Conservation (phyloP, 1,284 basidiomycete species). For the Pascua sp. region DNA sequence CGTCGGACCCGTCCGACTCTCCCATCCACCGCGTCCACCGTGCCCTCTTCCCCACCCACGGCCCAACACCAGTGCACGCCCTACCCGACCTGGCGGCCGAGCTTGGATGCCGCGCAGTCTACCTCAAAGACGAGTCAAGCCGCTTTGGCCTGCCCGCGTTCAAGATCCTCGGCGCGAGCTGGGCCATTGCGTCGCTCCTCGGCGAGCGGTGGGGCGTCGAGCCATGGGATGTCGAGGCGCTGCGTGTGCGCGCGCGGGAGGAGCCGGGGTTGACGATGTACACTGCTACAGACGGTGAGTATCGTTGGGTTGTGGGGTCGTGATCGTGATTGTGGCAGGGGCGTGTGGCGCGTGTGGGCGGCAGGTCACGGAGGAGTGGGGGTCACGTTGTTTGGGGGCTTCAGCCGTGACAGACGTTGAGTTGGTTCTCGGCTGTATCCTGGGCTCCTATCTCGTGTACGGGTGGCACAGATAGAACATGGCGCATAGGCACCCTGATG, state of each 20-base stretch:
- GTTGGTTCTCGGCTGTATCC: no score
- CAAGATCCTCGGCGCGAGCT: slow-evolving; percentile 22
- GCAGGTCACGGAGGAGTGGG: no score
- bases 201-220: slow-evolving; percentile 11
- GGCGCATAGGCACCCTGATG: no score
- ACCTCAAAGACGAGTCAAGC: slow-evolving; percentile 18
- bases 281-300: slow-evolving; percentile 19
- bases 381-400: no score
- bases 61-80: slow-evolving; percentile 11
- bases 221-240: slow-evolving; percentile 12
- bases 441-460: no score
- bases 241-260: neutral
- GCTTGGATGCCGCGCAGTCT: slow-evolving; percentile 12
- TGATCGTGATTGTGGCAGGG: no score
- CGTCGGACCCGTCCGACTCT: neutral
- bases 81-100: slow-evolving; percentile 7
- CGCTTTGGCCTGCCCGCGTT: slow-evolving; percentile 20
- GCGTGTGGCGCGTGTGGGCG: no score
- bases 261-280: slow-evolving; percentile 8
- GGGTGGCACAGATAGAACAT: no score
- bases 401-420: no score
- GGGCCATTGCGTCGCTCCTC: slow-evolving; percentile 9
- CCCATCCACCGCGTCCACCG: slow-evolving; percentile 7
- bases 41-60: slow-evolving; percentile 15
- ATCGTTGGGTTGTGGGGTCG: no score